Evolutionary conservation across 345 rosid genomes (phyloP).

Genomic region (Diplotaxis tenuifolia): DNA sequence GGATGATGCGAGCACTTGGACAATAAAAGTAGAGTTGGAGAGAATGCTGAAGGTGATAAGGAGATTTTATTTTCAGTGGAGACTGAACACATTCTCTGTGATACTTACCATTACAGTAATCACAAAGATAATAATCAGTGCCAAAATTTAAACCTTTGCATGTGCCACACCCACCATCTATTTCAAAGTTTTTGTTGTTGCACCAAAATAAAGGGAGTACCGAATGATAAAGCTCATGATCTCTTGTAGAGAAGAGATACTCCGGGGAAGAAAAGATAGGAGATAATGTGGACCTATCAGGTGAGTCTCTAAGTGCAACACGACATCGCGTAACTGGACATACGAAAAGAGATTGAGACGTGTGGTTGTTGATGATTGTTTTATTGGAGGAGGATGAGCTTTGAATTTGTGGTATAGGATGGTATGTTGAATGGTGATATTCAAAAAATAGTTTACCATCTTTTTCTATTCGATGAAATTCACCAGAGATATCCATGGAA

Average conservation of each 20-base stretch:
- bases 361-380: background rate
- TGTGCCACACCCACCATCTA: background rate
- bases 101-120: background rate
- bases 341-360: background rate
- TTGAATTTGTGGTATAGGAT: background rate
- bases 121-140: background rate
- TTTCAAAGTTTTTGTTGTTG: background rate
- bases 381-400: background rate
- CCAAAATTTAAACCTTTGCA: background rate
- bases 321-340: background rate
- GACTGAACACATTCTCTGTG: background rate
- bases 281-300: background rate
- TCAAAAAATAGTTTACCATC: background rate
- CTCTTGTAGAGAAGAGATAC: background rate
- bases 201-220: background rate
- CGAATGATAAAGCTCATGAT: background rate
- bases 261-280: background rate
- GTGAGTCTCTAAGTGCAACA: background rate
- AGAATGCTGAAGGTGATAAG: background rate
- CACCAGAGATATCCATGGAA: background rate
- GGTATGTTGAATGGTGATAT: background rate
- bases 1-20: background rate
- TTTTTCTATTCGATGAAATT: background rate
- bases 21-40: constrained; percentile 5
- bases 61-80: background rate